Evolutionary conservation across 2,329 filamentous ascomycete genomes (phyloP).

Genomic region (Xylariaceae sp.): DNA sequence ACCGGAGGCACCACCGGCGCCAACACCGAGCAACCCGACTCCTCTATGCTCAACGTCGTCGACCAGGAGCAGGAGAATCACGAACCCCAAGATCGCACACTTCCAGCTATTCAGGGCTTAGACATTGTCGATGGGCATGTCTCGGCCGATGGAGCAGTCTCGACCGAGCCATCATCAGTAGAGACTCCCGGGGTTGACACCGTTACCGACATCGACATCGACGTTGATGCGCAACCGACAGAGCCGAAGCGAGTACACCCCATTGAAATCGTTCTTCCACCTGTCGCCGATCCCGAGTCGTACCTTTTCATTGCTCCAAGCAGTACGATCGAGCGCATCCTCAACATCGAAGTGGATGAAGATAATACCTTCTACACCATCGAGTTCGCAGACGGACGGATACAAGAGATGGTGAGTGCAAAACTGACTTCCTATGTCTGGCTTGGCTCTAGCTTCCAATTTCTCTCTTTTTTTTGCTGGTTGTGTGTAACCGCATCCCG

Average conservation of each 20-base stretch:
- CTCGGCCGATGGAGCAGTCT: too few species aligned
- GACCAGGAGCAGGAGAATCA: too few species aligned
- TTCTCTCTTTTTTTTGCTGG: neutral
- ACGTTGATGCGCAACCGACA: neutral
- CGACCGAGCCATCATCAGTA: too few species aligned
- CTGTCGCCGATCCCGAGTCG: conserved; percentile 24
- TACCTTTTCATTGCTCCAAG: conserved; percentile 32
- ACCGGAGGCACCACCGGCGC: too few species aligned
- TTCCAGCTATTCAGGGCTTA: too few species aligned
- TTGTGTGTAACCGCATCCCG: neutral
- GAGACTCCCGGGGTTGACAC: neutral
- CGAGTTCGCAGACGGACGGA: conserved; percentile 47
- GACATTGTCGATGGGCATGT: too few species aligned
- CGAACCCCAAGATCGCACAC: too few species aligned
- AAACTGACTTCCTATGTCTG: too few species aligned
- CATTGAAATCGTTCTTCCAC: conserved; percentile 31
- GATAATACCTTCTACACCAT: conserved; percentile 34
- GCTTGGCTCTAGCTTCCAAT: too few species aligned
- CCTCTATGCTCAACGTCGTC: too few species aligned
- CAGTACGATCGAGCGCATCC: conserved; percentile 37
- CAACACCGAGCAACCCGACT: too few species aligned
- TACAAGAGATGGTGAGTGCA: conserved; percentile 38
- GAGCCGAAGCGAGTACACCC: conserved; percentile 12
- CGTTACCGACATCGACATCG: neutral
- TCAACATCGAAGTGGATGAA: conserved; percentile 29